Percentiles rank a stretch among this genome's conserved stretches.
Conservation (phyloP, 768 basidiomycete species). For the Tephrocybe sp. region DNA sequence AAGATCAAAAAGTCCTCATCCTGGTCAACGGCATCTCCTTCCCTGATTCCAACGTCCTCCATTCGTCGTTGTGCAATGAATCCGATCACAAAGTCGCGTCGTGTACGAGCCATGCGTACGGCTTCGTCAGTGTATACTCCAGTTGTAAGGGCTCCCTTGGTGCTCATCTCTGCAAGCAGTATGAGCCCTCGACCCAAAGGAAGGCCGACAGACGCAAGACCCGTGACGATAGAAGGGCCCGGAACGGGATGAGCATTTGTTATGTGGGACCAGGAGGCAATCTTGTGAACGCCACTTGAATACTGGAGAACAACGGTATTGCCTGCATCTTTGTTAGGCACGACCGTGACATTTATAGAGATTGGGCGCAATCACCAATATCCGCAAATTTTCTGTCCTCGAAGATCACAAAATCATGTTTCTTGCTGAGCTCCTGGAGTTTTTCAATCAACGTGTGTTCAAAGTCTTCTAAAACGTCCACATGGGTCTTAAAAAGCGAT, state of each 20-base stretch:
- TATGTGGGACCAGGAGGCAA: constrained; percentile 94
- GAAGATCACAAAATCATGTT: constrained; percentile 94
- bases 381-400: constrained; percentile 99
- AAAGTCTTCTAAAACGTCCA: constrained; percentile 95
- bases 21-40: constrained; percentile 29
- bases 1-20: constrained; percentile 84
- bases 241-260: constrained; percentile 97
- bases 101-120: constrained; percentile 80
- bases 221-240: constrained; percentile 92
- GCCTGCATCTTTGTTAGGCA: constrained; percentile 47
- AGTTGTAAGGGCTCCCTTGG: constrained; percentile 78
- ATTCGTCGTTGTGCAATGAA: constrained; percentile 91
- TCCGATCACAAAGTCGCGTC: constrained; percentile 89
- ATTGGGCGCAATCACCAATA: constrained; percentile 63
- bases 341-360: background rate
- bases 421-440: constrained; percentile 65
- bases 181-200: constrained; percentile 85
- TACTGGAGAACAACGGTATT: constrained; percentile 97
- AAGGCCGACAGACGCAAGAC: constrained; percentile 81
- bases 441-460: constrained; percentile 64
- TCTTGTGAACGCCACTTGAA: constrained; percentile 87
- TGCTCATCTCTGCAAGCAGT: constrained; percentile 95
- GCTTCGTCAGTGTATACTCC: constrained; percentile 83
- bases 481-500: constrained; percentile 72
- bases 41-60: constrained; percentile 55